A percentile compares a stretch with the other conserved stretches of the same genome.
These are phyloP conservation scores for Candida germanica DNA, from an alignment of 805 yeast species.

Conservation along the genomic window DNA sequence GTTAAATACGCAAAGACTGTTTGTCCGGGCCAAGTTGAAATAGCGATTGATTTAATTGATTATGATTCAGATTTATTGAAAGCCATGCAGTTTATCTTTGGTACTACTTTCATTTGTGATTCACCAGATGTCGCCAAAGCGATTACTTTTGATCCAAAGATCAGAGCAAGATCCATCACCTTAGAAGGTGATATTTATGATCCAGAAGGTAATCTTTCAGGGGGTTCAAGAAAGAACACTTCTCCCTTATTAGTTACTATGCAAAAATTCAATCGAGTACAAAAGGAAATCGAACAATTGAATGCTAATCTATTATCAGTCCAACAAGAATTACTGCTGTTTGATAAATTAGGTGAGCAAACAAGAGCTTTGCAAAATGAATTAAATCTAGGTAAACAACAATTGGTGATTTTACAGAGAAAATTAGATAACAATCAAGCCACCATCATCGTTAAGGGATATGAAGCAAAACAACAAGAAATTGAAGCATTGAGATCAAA, in stretches of 20 bases:
- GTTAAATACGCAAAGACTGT: conserved; percentile 67
- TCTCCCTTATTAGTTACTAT: conserved; percentile 60
- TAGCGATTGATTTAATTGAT: conserved; percentile 80
- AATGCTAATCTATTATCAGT: conserved; percentile 43
- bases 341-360: conserved; percentile 42
- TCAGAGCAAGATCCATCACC: conserved; percentile 81
- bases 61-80: conserved; percentile 65
- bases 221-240: conserved; percentile 75
- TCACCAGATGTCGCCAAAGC: conserved; percentile 86
- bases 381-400: conserved; percentile 55
- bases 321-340: conserved; percentile 37
- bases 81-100: conserved; percentile 93
- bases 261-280: conserved; percentile 57
- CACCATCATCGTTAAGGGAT: conserved; percentile 50
- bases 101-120: conserved; percentile 80
- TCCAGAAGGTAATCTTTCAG: conserved; percentile 93
- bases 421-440: conserved; percentile 56
- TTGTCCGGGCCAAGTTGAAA: conserved; percentile 81
- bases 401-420: conserved; percentile 52
- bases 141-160: conserved; percentile 82
- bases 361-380: conserved; percentile 60
- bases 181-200: conserved; percentile 92
- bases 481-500: conserved; percentile 38
- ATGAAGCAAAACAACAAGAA: conserved; percentile 44
- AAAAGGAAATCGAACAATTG: conserved; percentile 35